A percentile compares a stretch with the other conserved stretches of the same genome.
Conservation (phyloP, 441 rosid species). For the Codiaeum variegatum region DNA sequence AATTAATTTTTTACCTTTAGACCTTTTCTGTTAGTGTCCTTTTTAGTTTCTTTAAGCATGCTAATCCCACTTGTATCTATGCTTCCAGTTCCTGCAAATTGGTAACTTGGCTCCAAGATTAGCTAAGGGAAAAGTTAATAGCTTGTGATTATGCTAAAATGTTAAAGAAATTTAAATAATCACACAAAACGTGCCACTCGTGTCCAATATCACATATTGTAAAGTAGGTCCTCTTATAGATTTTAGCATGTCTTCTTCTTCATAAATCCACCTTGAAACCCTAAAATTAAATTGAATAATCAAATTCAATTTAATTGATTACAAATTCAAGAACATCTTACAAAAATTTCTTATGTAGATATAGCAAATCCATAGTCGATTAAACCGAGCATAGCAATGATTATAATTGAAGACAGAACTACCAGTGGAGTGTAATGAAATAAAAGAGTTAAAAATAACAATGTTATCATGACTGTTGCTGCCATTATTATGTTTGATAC, state of each 20-base stretch:
- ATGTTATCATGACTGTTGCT: constrained; percentile 65
- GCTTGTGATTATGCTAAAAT: neutral
- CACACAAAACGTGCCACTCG: constrained; percentile 44
- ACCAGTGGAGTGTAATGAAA: constrained; percentile 88
- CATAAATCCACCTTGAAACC: constrained; percentile 77
- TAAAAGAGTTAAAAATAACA: constrained; percentile 71
- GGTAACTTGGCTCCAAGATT: neutral
- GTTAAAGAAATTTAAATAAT: neutral
- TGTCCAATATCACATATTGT: constrained; percentile 67
- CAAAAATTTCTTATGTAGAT: no score
- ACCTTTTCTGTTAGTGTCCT: constrained; percentile 51
- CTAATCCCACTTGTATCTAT: constrained; percentile 92
- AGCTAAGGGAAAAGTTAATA: neutral
- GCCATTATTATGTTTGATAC: constrained; percentile 86
- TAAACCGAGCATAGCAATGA: constrained; percentile 84
- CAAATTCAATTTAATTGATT: neutral
- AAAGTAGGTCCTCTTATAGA: constrained; percentile 43
- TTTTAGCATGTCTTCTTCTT: constrained; percentile 75
- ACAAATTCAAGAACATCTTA: neutral
- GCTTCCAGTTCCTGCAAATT: constrained; percentile 68
- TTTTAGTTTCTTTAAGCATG: constrained; percentile 79
- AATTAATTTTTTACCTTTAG: constrained; percentile 47
- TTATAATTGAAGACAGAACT: constrained; percentile 75
- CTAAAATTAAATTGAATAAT: constrained; percentile 26
- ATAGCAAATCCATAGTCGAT: constrained; percentile 78